Evolutionary conservation across 2,329 filamentous ascomycete genomes (phyloP).

Genomic region (Diatrype stigma): DNA sequence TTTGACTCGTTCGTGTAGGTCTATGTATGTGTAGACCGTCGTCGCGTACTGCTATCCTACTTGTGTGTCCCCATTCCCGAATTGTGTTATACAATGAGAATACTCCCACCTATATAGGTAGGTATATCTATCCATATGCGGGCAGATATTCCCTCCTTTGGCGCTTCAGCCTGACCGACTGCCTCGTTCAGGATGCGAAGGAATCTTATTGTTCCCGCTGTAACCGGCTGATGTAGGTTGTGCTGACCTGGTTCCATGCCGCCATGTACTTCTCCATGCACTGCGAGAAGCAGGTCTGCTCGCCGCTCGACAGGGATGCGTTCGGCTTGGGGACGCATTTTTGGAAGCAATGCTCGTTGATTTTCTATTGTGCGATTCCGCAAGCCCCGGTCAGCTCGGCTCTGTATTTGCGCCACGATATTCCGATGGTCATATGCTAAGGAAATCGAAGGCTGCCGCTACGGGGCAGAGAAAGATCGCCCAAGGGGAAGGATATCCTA

Average conservation of each 20-base stretch:
- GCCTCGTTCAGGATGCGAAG: background rate
- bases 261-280: slow-evolving; percentile 86
- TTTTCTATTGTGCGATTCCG: slow-evolving; percentile 50
- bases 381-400: background rate
- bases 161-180: background rate
- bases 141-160: background rate
- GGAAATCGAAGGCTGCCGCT: too few species aligned
- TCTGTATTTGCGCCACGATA: background rate
- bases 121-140: too few species aligned
- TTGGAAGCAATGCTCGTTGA: slow-evolving; percentile 78
- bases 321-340: slow-evolving; percentile 71
- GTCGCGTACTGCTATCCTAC: background rate
- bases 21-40: background rate
- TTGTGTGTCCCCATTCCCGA: background rate
- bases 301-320: slow-evolving; percentile 59
- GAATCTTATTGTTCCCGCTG: slow-evolving; percentile 47
- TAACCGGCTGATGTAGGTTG: slow-evolving; percentile 60
- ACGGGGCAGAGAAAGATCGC: background rate
- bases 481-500: slow-evolving; percentile 31
- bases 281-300: slow-evolving; percentile 66
- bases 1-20: background rate
- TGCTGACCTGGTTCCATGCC: slow-evolving; percentile 72
- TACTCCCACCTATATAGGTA: background rate
- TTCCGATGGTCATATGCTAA: too few species aligned
- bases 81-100: background rate